A percentile compares a stretch with the other conserved stretches of the same genome.
Conservation (phyloP, 208 protist species). For the Crithidia fasciculata region DNA sequence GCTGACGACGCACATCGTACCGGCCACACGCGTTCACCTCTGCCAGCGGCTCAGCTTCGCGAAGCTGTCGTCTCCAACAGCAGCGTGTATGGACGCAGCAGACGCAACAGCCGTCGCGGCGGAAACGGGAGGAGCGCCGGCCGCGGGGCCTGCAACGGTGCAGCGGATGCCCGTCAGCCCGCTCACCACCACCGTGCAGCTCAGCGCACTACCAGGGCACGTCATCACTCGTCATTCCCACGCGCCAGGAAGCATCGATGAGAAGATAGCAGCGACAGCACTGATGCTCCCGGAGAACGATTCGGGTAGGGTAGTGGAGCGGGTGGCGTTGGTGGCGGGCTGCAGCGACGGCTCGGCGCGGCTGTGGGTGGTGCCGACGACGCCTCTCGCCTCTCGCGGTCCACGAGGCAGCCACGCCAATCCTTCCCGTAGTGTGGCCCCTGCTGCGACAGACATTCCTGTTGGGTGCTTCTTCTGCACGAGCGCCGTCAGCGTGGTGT, state of each 20-base stretch:
- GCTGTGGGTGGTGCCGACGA: slow-evolving; percentile 18
- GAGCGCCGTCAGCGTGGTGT: slow-evolving; percentile 14
- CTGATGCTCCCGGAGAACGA: too few relatives aligned
- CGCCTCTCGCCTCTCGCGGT: neutral
- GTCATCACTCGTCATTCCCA: neutral
- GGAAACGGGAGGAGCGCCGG: neutral
- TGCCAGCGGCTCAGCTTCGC: slow-evolving; percentile 21
- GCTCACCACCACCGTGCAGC: slow-evolving; percentile 19
- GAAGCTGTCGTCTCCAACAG: neutral
- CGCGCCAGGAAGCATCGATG: neutral
- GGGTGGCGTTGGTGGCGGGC: slow-evolving; percentile 29
- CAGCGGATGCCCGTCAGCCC: neutral
- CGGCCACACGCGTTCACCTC: slow-evolving; percentile 3
- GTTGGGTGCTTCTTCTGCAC: slow-evolving; percentile 22
- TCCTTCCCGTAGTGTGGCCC: neutral
- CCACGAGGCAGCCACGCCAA: neutral
- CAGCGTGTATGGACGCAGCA: neutral
- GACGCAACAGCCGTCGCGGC: neutral
- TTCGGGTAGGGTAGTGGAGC: neutral
- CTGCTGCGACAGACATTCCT: slow-evolving; percentile 1
- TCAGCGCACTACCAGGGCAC: slow-evolving; percentile 17
- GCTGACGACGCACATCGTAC: neutral
- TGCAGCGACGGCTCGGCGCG: slow-evolving; percentile 39
- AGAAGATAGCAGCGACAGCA: neutral
- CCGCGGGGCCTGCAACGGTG: neutral